A percentile compares a stretch with the other conserved stretches of the same genome.
These are phyloP conservation scores for Hemisphaericaspora lyxosophila DNA, from an alignment of 1,139 yeast species.

Conservation along the genomic window DNA sequence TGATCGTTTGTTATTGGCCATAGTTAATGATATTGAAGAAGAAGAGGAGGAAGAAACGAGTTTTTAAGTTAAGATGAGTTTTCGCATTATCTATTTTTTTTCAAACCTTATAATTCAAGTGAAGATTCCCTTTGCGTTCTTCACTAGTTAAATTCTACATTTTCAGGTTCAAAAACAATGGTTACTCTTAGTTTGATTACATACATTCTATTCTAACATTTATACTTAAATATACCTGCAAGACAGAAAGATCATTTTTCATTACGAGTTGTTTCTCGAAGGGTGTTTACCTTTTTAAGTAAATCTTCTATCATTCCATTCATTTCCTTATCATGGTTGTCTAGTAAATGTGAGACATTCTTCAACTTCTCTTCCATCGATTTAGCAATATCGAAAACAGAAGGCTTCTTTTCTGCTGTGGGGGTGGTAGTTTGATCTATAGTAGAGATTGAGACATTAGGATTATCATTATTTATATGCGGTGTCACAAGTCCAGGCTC, in stretches of 20 bases:
- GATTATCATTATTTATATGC: constrained; percentile 12
- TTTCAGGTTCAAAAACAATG: too few species aligned
- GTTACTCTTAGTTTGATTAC: too few species aligned
- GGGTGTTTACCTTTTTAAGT: constrained; percentile 17
- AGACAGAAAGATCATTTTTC: too few species aligned
- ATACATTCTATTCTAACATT: too few species aligned
- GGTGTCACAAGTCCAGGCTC: constrained; percentile 21
- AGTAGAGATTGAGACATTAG: neutral
- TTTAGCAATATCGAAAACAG: constrained; percentile 54
- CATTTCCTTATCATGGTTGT: constrained; percentile 31
- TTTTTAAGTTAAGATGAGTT: constrained; percentile 4
- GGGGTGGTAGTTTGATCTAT: constrained; percentile 3
- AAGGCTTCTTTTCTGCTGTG: constrained; percentile 21
- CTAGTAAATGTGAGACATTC: constrained; percentile 28
- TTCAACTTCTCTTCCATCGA: constrained; percentile 45
- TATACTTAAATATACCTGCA: too few species aligned
- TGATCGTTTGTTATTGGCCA: constrained; percentile 35
- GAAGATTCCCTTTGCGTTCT: too few species aligned
- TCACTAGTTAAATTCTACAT: too few species aligned
- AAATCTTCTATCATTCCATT: constrained; percentile 28
- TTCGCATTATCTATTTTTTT: constrained; percentile 1
- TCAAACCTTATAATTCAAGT: too few species aligned
- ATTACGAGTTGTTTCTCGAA: neutral
- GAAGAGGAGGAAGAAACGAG: too few species aligned
- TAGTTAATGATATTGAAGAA: too few species aligned